These are phyloP conservation scores for Edaphochlamys debaryana DNA, from an alignment of 139 green algal genomes.

Conservation along the genomic window DNA sequence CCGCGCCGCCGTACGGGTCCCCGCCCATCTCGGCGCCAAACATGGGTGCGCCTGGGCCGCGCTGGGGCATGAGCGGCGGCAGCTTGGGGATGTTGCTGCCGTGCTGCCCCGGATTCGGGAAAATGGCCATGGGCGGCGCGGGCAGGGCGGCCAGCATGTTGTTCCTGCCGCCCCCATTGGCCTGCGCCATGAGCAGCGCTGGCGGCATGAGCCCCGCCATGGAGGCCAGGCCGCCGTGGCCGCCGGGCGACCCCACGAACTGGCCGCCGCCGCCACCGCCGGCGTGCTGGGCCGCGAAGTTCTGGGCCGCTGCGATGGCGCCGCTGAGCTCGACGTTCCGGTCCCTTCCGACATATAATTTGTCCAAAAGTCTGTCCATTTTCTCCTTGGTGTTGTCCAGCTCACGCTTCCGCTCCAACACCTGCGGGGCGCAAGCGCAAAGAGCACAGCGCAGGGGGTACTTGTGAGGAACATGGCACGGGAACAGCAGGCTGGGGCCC, in stretches of 20 bases:
- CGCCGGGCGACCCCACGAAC: not conserved
- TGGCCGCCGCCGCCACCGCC: not conserved
- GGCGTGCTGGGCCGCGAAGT: constrained; percentile 8
- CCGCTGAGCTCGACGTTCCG: constrained; percentile 68
- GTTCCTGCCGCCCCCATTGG: not conserved
- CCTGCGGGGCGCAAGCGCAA: no score
- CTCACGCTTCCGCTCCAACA: constrained; percentile 78
- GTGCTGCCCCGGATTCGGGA: no score
- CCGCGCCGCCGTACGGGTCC: not conserved
- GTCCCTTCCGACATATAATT: constrained; percentile 69
- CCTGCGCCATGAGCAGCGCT: constrained; percentile 18
- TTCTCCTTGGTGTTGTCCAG: constrained; percentile 79
- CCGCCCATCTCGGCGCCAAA: no score
- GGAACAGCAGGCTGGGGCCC: no score
- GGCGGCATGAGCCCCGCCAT: constrained; percentile 38
- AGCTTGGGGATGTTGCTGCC: constrained; percentile 39
- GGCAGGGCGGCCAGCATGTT: not conserved
- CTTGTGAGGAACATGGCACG: no score
- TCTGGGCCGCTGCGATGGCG: constrained; percentile 58
- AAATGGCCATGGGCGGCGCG: not conserved
- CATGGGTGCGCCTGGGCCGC: not conserved
- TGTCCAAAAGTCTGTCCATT: constrained; percentile 81
- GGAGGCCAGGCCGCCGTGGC: constrained; percentile 19
- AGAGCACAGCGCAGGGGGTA: no score
- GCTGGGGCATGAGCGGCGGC: not conserved